Evolutionary conservation across 2,329 filamentous ascomycete species (phyloP), one percentile per base, ranked within the genome.

Genomic region (Endothia cerciana): DNA sequence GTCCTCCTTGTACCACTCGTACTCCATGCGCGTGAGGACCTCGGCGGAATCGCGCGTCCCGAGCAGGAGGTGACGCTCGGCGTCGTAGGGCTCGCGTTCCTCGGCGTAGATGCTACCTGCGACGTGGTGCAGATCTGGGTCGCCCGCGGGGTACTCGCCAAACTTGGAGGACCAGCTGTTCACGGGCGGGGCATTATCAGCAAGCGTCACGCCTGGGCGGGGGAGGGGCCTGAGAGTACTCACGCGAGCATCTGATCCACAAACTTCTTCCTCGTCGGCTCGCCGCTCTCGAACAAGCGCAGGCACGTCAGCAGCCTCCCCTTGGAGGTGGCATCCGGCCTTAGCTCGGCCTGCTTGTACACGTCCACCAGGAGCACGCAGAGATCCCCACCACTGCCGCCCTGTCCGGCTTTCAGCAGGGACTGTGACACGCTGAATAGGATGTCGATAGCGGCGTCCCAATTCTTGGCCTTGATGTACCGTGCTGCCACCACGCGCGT

Each of bases 81-180:
- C 95, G 67, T 97, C 94, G 82, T 97, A 97, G 33, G 90, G 87
- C 68, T 97, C 93, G 77, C 94, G 91, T 72, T 97, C 94, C 74
- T 96, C 91, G n/a, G 94, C 94, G 76, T 93, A 97, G 53, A 97
- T 82, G 40, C 88, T 89, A 60, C 95, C 95, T 43, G 90, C 89
- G 53, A 97, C 93, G 79, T 98, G 94, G 79, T 99, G 95, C 64
- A 99, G 83, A 73, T 98, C 95, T 2, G 94, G 91, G 74, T 99
- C 95, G 67, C 95, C 95, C 60, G 93, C 91, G 58, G 95, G 94
- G 76, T 91, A 92, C 56, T 95, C 91, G 71, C 94, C 93, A 74
- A 88, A 90, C 76, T 91, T 94, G 64, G 88, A 85, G 65, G 93
- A 96, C 95, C 95, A 99, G 63, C 87, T 89, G 49, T 47, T 25